phyloP scores from a whole-genome alignment of 306 rosid genomes.

The Oxytropis ochrocephala region DNA sequence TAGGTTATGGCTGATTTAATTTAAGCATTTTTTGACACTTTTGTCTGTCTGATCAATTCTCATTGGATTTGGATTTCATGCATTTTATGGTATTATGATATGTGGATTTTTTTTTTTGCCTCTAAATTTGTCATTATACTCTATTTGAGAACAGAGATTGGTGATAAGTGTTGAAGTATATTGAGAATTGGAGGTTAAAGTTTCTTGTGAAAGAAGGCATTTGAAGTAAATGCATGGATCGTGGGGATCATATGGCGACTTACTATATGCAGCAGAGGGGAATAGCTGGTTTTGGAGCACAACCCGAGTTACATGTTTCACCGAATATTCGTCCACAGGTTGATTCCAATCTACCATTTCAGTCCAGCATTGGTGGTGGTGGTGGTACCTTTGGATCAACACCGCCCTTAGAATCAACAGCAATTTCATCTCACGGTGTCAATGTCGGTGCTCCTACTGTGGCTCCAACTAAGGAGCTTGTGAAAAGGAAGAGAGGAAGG shows the following conservation, averaged over 20 bases:
- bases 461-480: constrained; percentile 49
- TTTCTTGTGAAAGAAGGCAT: constrained; percentile 24
- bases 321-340: constrained; percentile 43
- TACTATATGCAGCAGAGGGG: constrained; percentile 75
- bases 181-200: constrained; percentile 18
- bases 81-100: constrained; percentile 20
- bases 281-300: constrained; percentile 51
- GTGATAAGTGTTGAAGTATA: constrained; percentile 10
- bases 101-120: neutral
- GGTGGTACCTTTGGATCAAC: constrained; percentile 53
- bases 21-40: neutral
- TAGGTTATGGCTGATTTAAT: no score
- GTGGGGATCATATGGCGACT: constrained; percentile 76
- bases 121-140: constrained; percentile 23
- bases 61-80: neutral
- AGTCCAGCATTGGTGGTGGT: constrained; percentile 52
- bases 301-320: constrained; percentile 52
- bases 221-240: constrained; percentile 89
- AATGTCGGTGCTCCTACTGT: constrained; percentile 57
- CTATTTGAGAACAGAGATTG: constrained; percentile 35
- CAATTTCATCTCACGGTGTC: constrained; percentile 58
- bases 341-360: constrained; percentile 56
- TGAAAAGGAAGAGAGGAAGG: constrained; percentile 88
- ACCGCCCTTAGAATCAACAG: constrained; percentile 52
- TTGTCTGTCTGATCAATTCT: constrained; percentile 9